Evolutionary conservation across 78 protist species (phyloP), one percentile per base, ranked within the genome.

Genomic region (Cyanophora paradoxa): DNA sequence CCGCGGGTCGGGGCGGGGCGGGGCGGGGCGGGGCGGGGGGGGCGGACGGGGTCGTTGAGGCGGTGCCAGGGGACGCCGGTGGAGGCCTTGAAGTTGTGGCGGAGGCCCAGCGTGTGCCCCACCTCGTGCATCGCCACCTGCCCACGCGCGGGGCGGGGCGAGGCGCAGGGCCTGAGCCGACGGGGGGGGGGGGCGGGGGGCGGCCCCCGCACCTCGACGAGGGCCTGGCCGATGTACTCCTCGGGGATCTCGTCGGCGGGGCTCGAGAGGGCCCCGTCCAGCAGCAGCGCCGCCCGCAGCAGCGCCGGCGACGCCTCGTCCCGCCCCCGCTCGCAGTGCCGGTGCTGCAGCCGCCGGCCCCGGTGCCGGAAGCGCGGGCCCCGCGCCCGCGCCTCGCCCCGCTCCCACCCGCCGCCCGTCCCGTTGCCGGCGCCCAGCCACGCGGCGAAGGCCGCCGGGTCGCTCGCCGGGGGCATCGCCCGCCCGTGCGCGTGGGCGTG

Each of bases 51-150:
- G 31, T 62, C 66, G 44, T 1, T 14, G 2, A 62, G 31, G 33
- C 37, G n/a, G 28, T 3, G 50, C 0, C 0, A 5, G 24, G 50
- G 0, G 33, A 14, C 26, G 3, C 30, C 42, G 0, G 69, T 22
- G 28, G 28, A 17, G 22, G 34, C 69, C 31, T 37, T 33, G 69
- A 62, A 62, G 33, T 62, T 62, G 48, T 62, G 69, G 26, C 69
- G 69, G 34, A 62, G 48, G 26, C 69, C 69, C 14, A 62, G 69
- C 69, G 69, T 62, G 50, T 62, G 69, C 8, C 69, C 69, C 13
- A 62, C 69, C 69, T 62, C 69, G 69, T 62, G 69, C 69, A 37
- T 37, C 34, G 13, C 36, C 33, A 62, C n/a, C n/a, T n/a, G n/a
- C n/a, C 48, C 24, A 13, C 48, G 48, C 48, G 48, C 48, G n/a